Evolutionary conservation across 2,329 filamentous ascomycete genomes (phyloP), one percentile per base, ranked within the genome.

Genomic region (Trichoderma atrobrunneum): DNA sequence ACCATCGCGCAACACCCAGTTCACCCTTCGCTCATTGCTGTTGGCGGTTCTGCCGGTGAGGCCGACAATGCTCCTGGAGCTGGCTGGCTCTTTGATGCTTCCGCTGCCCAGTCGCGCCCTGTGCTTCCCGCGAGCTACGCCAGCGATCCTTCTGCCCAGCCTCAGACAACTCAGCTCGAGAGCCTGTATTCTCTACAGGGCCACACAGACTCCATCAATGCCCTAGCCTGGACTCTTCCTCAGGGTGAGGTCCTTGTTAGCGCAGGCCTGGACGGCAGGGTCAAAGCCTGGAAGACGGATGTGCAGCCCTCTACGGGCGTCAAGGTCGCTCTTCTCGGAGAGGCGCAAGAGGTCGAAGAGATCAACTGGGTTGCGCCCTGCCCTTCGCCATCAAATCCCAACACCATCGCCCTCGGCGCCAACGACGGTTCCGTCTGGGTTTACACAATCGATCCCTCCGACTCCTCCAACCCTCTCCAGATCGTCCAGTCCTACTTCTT

Each of bases 401-500:
- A 98, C 83, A 90, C 93, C 10, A 80, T 99, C 74, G 96, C 96
- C 0, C 84, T 99, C 8, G 96, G 96, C 72, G 94, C 94, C 39
- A 92, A 88, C 43, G 95, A 99, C 80, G 96, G 96, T 70, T 95
- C 91, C 66, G 94, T 98, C 56, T 99, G 96, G 96, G 92, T 99
- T 11, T 97, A 98, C 84, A 91, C 90, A n/a, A 87, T 98, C 78
- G 91, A 95, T 80, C 84, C 88, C 34, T 85, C 85, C 69, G 90
- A 93, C 74, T 57, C 82, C 39, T 82, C 82, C 64, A 85, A 84
- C 78, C 83, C 93, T 8, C 86, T 98, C 68, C 90, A 91, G 77
- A 96, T 98, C 78, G 87, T 97, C 6, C 93, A 97, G 84, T 92
- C 92, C 30, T 98, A 96, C 84, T 98, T 97, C 86, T 87, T 97